These are phyloP conservation scores for Xylaria sp. DNA, from an alignment of 2,329 filamentous ascomycete species.

Conservation along the genomic window DNA sequence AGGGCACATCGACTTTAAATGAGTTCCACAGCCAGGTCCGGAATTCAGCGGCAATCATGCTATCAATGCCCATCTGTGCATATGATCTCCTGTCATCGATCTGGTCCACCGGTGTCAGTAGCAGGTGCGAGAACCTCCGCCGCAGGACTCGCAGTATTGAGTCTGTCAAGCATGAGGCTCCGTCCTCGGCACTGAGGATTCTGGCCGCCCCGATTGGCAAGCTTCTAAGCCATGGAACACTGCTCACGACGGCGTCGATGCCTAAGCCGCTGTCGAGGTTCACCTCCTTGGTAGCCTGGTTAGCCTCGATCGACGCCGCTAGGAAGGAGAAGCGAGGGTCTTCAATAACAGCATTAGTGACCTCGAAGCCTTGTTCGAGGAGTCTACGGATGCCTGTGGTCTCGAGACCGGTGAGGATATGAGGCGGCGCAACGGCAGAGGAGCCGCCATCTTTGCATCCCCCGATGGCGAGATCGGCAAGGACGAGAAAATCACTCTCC, in stretches of 20 bases:
- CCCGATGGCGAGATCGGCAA: conserved; percentile 42
- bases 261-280: background rate
- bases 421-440: conserved; percentile 37
- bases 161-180: background rate
- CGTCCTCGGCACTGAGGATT: background rate
- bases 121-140: conserved; percentile 33
- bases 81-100: conserved; percentile 34
- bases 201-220: background rate
- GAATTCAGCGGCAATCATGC: conserved; percentile 52
- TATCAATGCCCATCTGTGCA: conserved; percentile 47
- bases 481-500: conserved; percentile 43
- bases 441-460: background rate
- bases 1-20: conserved; percentile 50
- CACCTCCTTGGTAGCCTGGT: background rate
- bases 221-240: background rate
- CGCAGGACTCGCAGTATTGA: conserved; percentile 18
- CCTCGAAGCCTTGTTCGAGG: conserved; percentile 35
- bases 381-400: conserved; percentile 31
- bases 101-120: conserved; percentile 29
- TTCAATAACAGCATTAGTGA: background rate
- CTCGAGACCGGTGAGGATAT: conserved; percentile 44
- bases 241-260: background rate
- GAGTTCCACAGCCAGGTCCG: conserved; percentile 48
- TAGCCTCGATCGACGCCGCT: background rate
- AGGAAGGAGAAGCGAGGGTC: conserved; percentile 13